Evolutionary conservation across 2,329 filamentous ascomycete species (phyloP), one percentile per base, ranked within the genome.

Genomic region (Colletotrichum kahawae): DNA sequence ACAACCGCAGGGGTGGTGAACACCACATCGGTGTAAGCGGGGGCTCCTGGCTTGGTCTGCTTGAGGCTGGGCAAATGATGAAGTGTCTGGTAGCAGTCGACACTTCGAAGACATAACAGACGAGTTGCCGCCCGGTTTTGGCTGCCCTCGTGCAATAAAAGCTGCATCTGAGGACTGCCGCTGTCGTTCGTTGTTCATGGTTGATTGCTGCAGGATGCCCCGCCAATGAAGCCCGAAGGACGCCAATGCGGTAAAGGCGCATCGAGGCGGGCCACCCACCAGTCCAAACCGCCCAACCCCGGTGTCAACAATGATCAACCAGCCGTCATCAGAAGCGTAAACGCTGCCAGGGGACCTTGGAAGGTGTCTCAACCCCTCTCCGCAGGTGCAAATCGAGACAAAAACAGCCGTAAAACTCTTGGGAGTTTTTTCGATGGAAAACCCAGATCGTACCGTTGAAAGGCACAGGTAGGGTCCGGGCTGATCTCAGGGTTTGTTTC

Each of bases 401-500:
- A 31, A n/a, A 24, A 54, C 18, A 21, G 18, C 27, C 21, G 27
- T 31, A 24, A 54, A 27, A 12, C 14, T 29, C n/a, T 54, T 31
- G 36, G 71, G 33, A 12, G 27, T 14, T 31, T 29, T 54, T 21
- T 62, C n/a, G 59, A 59, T 60, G 13, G n/a, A 27, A 38, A 29
- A 48, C 31, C 36, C 29, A 29, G 43, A 34, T 59, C 24, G 56
- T 62, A 43, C 56, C 31, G 18, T 31, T 67, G 48, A 33, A 65
- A 70, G 34, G 68, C 27, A 51, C 16, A 43, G 27, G 62, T 74
- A 74, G 67, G 48, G 68, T 43, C 67, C 60, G 54, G 60, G 67
- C 71, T 71, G 31, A 29, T 66, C 71, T 74, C 62, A 71, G 69
- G 73, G 57, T 64, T 74, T 75, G 69, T 67, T 72, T 67, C 69